Percentiles rank a stretch among this genome's conserved stretches.
Conservation (phyloP, 192 early-diverging fungal genomes). For the Coemansia guatemalensis region DNA sequence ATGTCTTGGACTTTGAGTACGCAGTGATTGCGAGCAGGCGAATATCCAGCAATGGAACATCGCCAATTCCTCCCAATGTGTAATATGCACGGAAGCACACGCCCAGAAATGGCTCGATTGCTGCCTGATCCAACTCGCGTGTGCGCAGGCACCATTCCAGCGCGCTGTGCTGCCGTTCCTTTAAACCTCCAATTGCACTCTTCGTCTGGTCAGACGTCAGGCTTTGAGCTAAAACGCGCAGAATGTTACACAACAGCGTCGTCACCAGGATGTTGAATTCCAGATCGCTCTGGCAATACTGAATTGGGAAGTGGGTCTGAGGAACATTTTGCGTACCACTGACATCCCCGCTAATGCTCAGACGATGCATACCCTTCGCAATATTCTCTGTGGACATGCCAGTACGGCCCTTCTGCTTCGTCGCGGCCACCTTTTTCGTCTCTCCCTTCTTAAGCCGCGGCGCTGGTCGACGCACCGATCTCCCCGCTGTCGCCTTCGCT, state of each 20-base stretch:
- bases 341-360: constrained; percentile 29
- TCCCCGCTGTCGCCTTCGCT: neutral
- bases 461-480: constrained; percentile 37
- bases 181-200: constrained; percentile 2
- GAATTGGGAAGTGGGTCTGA: constrained; percentile 19
- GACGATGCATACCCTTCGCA: constrained; percentile 23
- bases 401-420: neutral
- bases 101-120: constrained; percentile 22
- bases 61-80: constrained; percentile 15
- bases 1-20: constrained; percentile 26
- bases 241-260: constrained; percentile 38
- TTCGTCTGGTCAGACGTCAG: neutral
- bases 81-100: constrained; percentile 49
- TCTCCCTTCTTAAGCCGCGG: constrained; percentile 6
- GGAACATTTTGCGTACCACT: neutral
- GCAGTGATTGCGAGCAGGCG: constrained; percentile 27
- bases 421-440: neutral
- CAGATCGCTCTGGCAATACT: constrained; percentile 21
- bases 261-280: constrained; percentile 33
- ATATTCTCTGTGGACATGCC: constrained; percentile 10
- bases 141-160: constrained; percentile 43
- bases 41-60: constrained; percentile 14
- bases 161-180: constrained; percentile 13
- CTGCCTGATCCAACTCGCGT: constrained; percentile 21
- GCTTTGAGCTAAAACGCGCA: constrained; percentile 33